These are phyloP conservation scores for Urochloa ruziziensis DNA, from an alignment of 176 grass and related monocot species.

Conservation along the genomic window DNA sequence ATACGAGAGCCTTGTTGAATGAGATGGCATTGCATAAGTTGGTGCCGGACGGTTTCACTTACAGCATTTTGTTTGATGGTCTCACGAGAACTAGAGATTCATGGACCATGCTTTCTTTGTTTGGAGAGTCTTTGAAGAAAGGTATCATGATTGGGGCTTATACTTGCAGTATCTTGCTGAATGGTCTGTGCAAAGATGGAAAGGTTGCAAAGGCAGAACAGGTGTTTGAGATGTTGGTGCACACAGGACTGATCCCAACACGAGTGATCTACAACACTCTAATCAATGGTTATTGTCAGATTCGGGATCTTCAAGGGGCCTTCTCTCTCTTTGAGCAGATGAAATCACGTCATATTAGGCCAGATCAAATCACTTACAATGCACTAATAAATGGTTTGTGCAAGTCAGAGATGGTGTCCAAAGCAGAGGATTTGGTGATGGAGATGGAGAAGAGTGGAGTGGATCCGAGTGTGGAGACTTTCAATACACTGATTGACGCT, in stretches of 20 bases:
- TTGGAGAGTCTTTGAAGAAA: conserved; percentile 53
- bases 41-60: conserved; percentile 55
- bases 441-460: conserved; percentile 55
- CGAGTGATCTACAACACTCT: conserved; percentile 60
- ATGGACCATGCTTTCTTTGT: conserved; percentile 42
- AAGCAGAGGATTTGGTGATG: conserved; percentile 48
- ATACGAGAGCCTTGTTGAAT: conserved; percentile 36
- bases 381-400: conserved; percentile 61
- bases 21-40: conserved; percentile 41
- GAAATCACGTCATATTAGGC: conserved; percentile 38
- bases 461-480: conserved; percentile 41
- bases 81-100: conserved; percentile 32
- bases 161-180: conserved; percentile 61
- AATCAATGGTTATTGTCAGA: conserved; percentile 62
- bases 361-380: conserved; percentile 62
- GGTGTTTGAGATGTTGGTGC: conserved; percentile 30
- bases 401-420: conserved; percentile 37
- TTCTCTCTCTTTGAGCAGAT: conserved; percentile 43
- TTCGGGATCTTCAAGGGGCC: conserved; percentile 37
- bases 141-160: conserved; percentile 51
- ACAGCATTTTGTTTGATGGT: conserved; percentile 63
- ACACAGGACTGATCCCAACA: conserved; percentile 44
- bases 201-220: conserved; percentile 52
- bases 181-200: conserved; percentile 64
- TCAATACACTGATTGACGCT: conserved; percentile 53